Base-by-base conservation (phyloP, 768 basidiomycete species). In the Tylopilus sp. region DNA sequence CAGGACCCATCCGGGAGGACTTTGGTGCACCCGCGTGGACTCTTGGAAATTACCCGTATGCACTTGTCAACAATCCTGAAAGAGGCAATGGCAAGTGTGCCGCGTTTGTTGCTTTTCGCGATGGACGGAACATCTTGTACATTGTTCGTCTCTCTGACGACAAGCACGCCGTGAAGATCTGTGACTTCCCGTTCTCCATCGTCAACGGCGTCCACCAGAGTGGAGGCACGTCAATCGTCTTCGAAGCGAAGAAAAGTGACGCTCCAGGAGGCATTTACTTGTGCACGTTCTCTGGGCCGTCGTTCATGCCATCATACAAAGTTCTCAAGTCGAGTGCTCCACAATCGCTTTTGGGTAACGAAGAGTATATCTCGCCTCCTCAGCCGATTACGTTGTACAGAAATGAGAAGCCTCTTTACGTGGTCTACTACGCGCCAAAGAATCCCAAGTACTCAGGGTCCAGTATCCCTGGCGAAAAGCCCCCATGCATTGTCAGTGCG, bases 401-500 rank as follows among this genome's bases (percentile, higher is more conserved):
- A 17, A 65, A 65, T 14, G 64, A 61, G 26, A 67, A 72, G 26
- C 73, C 78, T 1, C 62, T 89, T 14, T 78, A 90, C 62, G 80
- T 82, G 19, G 73, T 89, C 24, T 87, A 78, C 62, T 87, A 86
- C 59, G 73, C 81, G 0, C 89, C 90, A 0, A 76, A 71, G 45
- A 89, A 89, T 61, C 83, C 85, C 0, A 63, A 71, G 0, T 90
- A 84, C 57, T 60, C 67, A 1, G 84, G 78, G 0, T 71, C 76
- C 4, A 78, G 67, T 38, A 66, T 69, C 14, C 58, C 66, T 0
- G 77, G 74, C 4, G 84, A 87, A 66, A 76, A 74, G 45, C 90
- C 90, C 1, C 90, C 90, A 10, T 83, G 81, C 50, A 74, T 89
- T 9, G 71, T 89, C 13, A 59, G 74, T 31, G 77, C 78, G 6